Evolutionary conservation across 2,329 filamentous ascomycete species (phyloP).

Genomic region (Botrytis hyacinthi): DNA sequence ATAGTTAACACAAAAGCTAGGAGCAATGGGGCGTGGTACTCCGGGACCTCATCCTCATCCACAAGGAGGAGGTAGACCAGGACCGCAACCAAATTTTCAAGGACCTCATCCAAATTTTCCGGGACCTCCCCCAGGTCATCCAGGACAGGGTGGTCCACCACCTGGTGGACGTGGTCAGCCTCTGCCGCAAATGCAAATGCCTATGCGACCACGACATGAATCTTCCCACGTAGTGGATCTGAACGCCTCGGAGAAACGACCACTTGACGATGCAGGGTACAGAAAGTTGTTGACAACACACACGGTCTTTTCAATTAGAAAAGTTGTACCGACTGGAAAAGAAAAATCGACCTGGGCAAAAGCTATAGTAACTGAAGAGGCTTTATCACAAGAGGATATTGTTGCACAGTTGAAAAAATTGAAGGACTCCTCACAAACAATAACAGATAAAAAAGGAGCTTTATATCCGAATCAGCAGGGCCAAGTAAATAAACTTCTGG

Average conservation of each 20-base stretch:
- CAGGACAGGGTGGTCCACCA: not conserved
- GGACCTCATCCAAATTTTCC: not conserved
- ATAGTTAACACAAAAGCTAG: not conserved
- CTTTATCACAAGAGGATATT: constrained; percentile 33
- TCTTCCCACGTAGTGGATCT: constrained; percentile 13
- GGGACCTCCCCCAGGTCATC: not conserved
- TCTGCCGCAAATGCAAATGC: constrained; percentile 18
- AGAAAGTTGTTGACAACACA: constrained; percentile 25
- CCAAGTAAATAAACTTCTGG: constrained; percentile 36
- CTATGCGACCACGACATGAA: constrained; percentile 11
- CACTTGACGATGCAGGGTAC: constrained; percentile 14
- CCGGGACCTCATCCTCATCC: not conserved
- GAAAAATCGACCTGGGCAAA: constrained; percentile 36
- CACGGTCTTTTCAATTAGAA: constrained; percentile 31
- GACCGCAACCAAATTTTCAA: not conserved
- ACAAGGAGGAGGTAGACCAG: not conserved
- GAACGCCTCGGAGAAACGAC: not conserved
- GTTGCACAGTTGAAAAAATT: constrained; percentile 33
- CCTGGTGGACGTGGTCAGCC: not conserved
- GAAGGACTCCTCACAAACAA: constrained; percentile 28
- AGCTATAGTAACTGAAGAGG: constrained; percentile 31
- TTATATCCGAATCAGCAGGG: constrained; percentile 32
- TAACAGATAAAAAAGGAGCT: constrained; percentile 34
- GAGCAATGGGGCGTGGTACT: not conserved
- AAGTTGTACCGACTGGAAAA: constrained; percentile 27